Evolutionary conservation across 106 monocot species (phyloP).

Genomic region (Iris macrosiphon): DNA sequence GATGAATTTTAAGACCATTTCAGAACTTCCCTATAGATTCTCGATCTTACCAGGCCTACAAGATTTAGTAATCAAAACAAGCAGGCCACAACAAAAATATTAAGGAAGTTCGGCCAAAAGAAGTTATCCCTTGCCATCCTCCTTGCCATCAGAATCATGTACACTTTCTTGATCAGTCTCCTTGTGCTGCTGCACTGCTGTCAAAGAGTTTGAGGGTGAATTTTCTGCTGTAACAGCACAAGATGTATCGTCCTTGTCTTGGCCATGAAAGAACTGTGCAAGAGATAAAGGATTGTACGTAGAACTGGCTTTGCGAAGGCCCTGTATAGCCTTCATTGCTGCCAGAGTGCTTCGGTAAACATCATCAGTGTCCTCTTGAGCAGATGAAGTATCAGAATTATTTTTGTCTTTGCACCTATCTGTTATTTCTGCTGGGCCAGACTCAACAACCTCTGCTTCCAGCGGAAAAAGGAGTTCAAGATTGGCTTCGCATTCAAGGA

Average conservation of each 20-base stretch:
- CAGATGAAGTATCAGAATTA: slow-evolving; percentile 15
- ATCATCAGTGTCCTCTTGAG: slow-evolving; percentile 37
- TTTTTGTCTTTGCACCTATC: neutral
- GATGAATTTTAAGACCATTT: too few relatives aligned
- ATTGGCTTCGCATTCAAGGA: slow-evolving; percentile 80
- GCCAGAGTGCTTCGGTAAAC: slow-evolving; percentile 69
- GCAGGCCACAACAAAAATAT: too few relatives aligned
- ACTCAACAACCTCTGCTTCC: slow-evolving; percentile 66
- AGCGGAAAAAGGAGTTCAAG: slow-evolving; percentile 83
- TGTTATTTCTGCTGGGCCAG: slow-evolving; percentile 10
- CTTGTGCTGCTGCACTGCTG: slow-evolving; percentile 9
- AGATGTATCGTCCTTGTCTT: slow-evolving; percentile 28
- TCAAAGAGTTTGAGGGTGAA: slow-evolving; percentile 29
- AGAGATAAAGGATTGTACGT: slow-evolving; percentile 82
- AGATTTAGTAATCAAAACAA: too few relatives aligned
- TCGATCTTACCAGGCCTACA: too few relatives aligned
- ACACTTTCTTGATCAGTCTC: slow-evolving; percentile 40
- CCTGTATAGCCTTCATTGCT: slow-evolving; percentile 79
- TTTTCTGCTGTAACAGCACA: slow-evolving; percentile 67
- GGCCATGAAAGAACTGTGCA: slow-evolving; percentile 48
- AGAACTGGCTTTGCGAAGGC: slow-evolving; percentile 72
- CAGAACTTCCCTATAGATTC: too few relatives aligned
- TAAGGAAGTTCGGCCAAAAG: too few relatives aligned
- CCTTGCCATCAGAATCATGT: slow-evolving; percentile 17
- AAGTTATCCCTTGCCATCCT: too few relatives aligned